Evolutionary conservation across 257 asterid species (phyloP), one percentile per base, ranked within the genome.

Genomic region (Apocynum venetum): DNA sequence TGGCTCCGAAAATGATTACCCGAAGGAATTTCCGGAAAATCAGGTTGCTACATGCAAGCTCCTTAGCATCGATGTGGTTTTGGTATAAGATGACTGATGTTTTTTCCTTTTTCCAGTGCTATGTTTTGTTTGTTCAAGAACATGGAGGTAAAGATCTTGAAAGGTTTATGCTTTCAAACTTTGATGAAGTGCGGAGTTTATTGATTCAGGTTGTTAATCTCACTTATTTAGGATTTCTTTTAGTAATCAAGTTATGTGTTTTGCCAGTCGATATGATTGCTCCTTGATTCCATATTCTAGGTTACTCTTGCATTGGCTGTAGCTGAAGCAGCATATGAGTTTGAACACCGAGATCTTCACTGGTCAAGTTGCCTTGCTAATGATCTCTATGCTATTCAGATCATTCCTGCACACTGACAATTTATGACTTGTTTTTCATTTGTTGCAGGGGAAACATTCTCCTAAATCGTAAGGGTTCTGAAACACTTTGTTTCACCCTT

Each of bases 91-190:
- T 12, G 67, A 57, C 59, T 49, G 51, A 17, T 65, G 10, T 19
- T 36, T 79, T 72, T 81, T 82, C 76, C 25, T 19, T 49, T 79
- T 81, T 76, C 35, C 91, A 95, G 99, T 78, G 86, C 80, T 95
- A 89, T 76, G 91, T 90, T 31, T 85, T 95, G 77, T 95, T 96
- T 75, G 86, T 96, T 83, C 99, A 93, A 93, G 93, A 90, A 89
- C 96, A 96, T 77, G 98, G 99, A 52, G 99, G 99, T 64, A 82
- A 76, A 83, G 98, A 93, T 88, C 98, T 96, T 80, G 98, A 91
- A 80, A 88, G 93, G 84, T 93, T 91, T 75, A 97, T 91, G 82
- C 98, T 96, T 70, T 73, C 82, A 76, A 91, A 90, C 86, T 90
- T 86, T 79, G 86, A 90, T 74, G 99, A 96, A 89, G 98, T 92